Percentiles rank a stretch among this genome's conserved stretches.
Conservation (phyloP, 768 basidiomycete species). For the Xerocomus potaroensis region DNA sequence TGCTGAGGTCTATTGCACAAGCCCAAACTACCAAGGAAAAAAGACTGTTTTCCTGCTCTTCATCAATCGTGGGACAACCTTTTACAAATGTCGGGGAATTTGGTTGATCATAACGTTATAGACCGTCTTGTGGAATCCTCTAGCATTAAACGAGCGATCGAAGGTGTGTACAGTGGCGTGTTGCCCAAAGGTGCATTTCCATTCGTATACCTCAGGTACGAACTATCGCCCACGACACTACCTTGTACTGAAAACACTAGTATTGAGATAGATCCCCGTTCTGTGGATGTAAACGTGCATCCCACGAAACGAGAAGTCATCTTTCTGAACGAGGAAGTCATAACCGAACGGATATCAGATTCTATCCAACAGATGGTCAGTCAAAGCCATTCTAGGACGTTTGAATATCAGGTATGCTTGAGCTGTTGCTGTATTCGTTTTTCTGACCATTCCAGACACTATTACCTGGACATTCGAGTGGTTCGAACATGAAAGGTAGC, state of each 20-base stretch:
- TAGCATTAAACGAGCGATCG: constrained; percentile 82
- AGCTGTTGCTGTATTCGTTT: neutral
- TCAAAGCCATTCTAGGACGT: constrained; percentile 61
- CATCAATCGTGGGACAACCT: constrained; percentile 75
- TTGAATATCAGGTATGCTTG: constrained; percentile 62
- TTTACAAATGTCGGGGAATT: neutral
- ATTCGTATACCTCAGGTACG: constrained; percentile 92
- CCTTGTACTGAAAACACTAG: constrained; percentile 35
- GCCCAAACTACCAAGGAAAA: constrained; percentile 86
- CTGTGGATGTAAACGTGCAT: constrained; percentile 96
- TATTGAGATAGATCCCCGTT: constrained; percentile 75
- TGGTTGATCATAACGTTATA: constrained; percentile 26
- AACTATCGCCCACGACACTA: neutral
- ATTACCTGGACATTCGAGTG: constrained; percentile 49
- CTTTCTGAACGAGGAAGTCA: constrained; percentile 86
- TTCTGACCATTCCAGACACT: constrained; percentile 42
- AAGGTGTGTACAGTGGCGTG: constrained; percentile 77
- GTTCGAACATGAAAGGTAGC: constrained; percentile 18
- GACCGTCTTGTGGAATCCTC: constrained; percentile 90
- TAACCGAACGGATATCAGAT: constrained; percentile 74
- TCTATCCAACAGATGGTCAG: constrained; percentile 64
- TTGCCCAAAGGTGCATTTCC: constrained; percentile 88
- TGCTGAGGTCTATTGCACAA: constrained; percentile 75
- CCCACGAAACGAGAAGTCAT: constrained; percentile 97
- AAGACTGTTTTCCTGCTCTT: constrained; percentile 84